Evolutionary conservation across 2,329 filamentous ascomycete species (phyloP).

Genomic region (Neofusicoccum ribis): DNA sequence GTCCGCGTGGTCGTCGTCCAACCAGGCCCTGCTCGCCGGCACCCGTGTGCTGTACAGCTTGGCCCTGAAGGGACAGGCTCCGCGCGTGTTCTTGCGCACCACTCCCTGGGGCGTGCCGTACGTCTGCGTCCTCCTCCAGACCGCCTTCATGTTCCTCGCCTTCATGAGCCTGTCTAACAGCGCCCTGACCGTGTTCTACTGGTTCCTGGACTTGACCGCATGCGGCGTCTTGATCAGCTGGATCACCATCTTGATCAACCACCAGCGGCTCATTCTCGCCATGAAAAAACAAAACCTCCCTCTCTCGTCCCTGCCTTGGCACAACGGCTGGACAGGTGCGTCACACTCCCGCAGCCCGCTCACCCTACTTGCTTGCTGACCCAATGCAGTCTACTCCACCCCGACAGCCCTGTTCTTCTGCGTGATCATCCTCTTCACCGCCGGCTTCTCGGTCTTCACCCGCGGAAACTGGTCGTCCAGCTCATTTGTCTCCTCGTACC

Average conservation of each 20-base stretch:
- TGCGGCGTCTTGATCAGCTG: constrained; percentile 59
- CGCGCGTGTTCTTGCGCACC: constrained; percentile 57
- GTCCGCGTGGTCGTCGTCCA: constrained; percentile 57
- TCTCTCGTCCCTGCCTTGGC: constrained; percentile 40
- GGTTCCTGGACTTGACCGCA: constrained; percentile 63
- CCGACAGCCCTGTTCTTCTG: constrained; percentile 33
- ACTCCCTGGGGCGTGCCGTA: constrained; percentile 68
- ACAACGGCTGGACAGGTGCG: constrained; percentile 51
- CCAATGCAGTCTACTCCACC: constrained; percentile 27
- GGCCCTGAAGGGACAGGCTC: constrained; percentile 55
- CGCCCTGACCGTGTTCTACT: constrained; percentile 65
- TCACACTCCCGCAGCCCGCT: constrained; percentile 66
- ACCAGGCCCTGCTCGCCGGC: constrained; percentile 57
- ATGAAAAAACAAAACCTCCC: constrained; percentile 48
- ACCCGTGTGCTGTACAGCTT: constrained; percentile 56
- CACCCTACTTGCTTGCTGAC: constrained; percentile 55
- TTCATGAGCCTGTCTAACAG: constrained; percentile 72
- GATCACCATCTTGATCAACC: constrained; percentile 51
- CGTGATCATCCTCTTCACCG: constrained; percentile 30
- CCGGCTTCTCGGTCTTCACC: constrained; percentile 31
- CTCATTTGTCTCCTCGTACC: constrained; percentile 36
- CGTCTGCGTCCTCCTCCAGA: constrained; percentile 68
- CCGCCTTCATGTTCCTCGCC: constrained; percentile 68
- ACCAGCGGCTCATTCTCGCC: constrained; percentile 51
- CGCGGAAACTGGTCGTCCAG: constrained; percentile 29